Percentiles rank a stretch among this genome's conserved stretches.
Conservation (phyloP, 2,329 filamentous ascomycete species). For the Colletotrichum gloeosporioides region DNA sequence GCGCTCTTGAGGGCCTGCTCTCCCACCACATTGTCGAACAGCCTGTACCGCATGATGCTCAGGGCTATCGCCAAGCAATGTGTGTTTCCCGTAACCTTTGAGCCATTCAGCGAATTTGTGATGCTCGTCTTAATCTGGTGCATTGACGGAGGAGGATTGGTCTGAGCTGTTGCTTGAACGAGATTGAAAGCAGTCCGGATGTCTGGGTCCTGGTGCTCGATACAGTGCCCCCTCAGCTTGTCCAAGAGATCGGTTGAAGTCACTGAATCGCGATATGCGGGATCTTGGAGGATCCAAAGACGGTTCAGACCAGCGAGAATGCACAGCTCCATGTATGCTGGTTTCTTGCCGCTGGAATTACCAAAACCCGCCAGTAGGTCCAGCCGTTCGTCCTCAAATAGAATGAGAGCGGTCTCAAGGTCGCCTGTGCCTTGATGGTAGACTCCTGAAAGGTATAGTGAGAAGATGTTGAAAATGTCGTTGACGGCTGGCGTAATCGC, state of each 20-base stretch:
- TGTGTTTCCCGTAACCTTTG: conserved; percentile 73
- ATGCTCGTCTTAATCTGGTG: conserved; percentile 82
- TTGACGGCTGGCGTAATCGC: conserved; percentile 18
- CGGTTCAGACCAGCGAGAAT: conserved; percentile 72
- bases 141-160: conserved; percentile 68
- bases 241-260: conserved; percentile 67
- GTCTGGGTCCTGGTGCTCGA: conserved; percentile 73
- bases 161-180: conserved; percentile 71
- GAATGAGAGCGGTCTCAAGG: conserved; percentile 68
- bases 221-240: conserved; percentile 70
- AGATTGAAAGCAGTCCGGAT: conserved; percentile 81
- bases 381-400: conserved; percentile 70
- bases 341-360: conserved; percentile 43
- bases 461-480: conserved; percentile 53
- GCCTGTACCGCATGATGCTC: conserved; percentile 81
- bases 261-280: conserved; percentile 59
- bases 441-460: conserved; percentile 76
- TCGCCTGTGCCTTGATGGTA: conserved; percentile 80
- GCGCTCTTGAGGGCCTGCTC: conserved; percentile 81
- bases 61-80: conserved; percentile 85
- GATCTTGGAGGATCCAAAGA: conserved; percentile 75
- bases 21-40: conserved; percentile 84
- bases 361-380: conserved; percentile 49
- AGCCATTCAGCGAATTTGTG: conserved; percentile 72
- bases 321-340: conserved; percentile 66